A percentile compares a stretch with the other conserved stretches of the same genome.
Evolutionary conservation across 2,329 filamentous ascomycete species (phyloP).

Genomic region (Coniochaeta ligniaria): DNA sequence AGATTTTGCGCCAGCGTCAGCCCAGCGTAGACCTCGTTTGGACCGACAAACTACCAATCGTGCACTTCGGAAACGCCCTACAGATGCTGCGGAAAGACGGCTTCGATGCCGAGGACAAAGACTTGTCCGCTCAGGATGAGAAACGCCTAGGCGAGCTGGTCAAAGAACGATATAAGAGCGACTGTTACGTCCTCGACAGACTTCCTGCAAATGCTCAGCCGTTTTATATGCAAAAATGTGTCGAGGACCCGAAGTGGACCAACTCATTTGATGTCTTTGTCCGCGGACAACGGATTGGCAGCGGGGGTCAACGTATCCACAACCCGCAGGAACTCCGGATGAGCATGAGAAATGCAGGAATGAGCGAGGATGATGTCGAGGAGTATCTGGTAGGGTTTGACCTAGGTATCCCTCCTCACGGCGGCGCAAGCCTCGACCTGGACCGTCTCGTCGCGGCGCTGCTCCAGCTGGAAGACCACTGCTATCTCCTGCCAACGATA

Average conservation of each 20-base stretch:
- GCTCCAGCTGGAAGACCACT: too few species aligned
- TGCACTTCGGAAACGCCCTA: slow-evolving; percentile 74
- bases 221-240: slow-evolving; percentile 86
- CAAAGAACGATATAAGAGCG: slow-evolving; percentile 78
- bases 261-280: slow-evolving; percentile 96
- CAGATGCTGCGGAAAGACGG: slow-evolving; percentile 79
- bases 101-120: slow-evolving; percentile 64
- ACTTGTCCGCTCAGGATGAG: slow-evolving; percentile 79
- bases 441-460: too few species aligned
- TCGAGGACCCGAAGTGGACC: slow-evolving; percentile 63
- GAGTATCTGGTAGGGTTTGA: too few species aligned
- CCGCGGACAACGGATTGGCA: slow-evolving; percentile 86
- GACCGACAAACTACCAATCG: slow-evolving; percentile 75
- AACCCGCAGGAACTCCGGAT: too few species aligned
- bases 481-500: too few species aligned
- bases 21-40: slow-evolving; percentile 82
- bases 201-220: slow-evolving; percentile 79
- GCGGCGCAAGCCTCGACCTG: too few species aligned
- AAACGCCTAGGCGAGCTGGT: slow-evolving; percentile 78
- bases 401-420: too few species aligned
- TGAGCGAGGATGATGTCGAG: too few species aligned
- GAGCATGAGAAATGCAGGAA: too few species aligned
- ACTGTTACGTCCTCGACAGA: slow-evolving; percentile 92
- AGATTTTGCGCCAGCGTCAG: slow-evolving; percentile 74
- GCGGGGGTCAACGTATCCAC: slow-evolving; percentile 60